phyloP scores from a whole-genome alignment of 2,329 filamentous ascomycete genomes.

The Fusarium algeriense region DNA sequence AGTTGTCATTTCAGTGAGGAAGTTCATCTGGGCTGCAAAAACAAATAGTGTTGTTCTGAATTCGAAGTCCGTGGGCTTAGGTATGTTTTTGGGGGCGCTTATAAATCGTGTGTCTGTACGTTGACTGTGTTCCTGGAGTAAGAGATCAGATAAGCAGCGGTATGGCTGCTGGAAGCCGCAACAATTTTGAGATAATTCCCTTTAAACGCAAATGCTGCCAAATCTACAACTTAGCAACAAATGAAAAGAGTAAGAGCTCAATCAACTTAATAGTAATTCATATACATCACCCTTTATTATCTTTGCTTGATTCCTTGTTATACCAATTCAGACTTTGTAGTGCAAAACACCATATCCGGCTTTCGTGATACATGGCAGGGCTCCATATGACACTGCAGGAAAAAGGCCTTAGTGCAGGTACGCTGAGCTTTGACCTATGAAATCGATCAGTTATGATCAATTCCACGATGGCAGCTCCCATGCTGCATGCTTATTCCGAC shows the following conservation, averaged over 20 bases:
- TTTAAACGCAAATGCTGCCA: too few relatives aligned
- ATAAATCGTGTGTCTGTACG: too few relatives aligned
- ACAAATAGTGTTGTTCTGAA: too few relatives aligned
- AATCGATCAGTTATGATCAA: conserved; percentile 23
- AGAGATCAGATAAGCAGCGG: too few relatives aligned
- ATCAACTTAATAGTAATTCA: not conserved
- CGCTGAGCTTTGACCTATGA: conserved; percentile 26
- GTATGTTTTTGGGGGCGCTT: too few relatives aligned
- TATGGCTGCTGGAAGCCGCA: too few relatives aligned
- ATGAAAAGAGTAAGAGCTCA: not conserved
- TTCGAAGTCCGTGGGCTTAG: too few relatives aligned
- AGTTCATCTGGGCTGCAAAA: too few relatives aligned
- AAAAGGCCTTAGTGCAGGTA: conserved; percentile 43
- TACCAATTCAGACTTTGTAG: not conserved
- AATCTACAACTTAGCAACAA: not conserved
- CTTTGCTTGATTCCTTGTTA: not conserved
- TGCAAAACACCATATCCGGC: not conserved
- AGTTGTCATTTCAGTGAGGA: too few relatives aligned
- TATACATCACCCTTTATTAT: too few relatives aligned
- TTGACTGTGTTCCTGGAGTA: too few relatives aligned
- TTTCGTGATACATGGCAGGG: conserved; percentile 18
- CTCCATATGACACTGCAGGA: conserved; percentile 34
- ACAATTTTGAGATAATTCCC: too few relatives aligned
- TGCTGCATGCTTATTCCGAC: conserved; percentile 43
- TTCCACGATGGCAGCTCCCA: conserved; percentile 29